A percentile compares a stretch with the other conserved stretches of the same genome.
phyloP scores from a whole-genome alignment of 345 rosid species.

The Hibiscus mutabilis region DNA sequence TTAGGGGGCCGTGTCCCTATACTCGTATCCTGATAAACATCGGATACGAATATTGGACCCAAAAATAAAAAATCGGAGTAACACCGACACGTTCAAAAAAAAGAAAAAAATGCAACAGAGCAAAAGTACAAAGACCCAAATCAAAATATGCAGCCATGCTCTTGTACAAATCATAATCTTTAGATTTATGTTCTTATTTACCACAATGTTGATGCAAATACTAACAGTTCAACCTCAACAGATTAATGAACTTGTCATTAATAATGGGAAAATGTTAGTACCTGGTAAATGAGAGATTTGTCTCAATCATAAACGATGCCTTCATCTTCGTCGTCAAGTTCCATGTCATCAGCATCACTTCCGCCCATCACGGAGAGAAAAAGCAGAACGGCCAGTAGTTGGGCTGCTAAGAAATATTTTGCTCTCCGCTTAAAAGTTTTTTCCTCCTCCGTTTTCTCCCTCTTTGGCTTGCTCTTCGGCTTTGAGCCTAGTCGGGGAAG shows the following conservation, averaged over 20 bases:
- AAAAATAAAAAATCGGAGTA: too few relatives aligned
- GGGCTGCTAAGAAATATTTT: slow-evolving; percentile 69
- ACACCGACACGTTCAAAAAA: too few relatives aligned
- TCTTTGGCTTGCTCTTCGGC: slow-evolving; percentile 63
- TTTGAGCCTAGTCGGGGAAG: slow-evolving; percentile 43
- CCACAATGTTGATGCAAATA: neutral
- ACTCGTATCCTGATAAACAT: too few relatives aligned
- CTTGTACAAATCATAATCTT: too few relatives aligned
- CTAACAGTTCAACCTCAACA: slow-evolving; percentile 2
- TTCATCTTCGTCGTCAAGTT: slow-evolving; percentile 48
- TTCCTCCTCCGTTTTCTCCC: slow-evolving; percentile 81
- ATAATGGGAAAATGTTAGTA: slow-evolving; percentile 8
- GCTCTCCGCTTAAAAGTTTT: slow-evolving; percentile 70
- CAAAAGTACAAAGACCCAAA: too few relatives aligned
- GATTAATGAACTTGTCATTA: neutral
- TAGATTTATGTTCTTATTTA: neutral
- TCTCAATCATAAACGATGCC: slow-evolving; percentile 30
- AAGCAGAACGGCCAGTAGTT: slow-evolving; percentile 65
- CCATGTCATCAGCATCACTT: slow-evolving; percentile 48
- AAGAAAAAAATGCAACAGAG: too few relatives aligned
- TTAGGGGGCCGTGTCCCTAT: too few relatives aligned
- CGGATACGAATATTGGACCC: too few relatives aligned
- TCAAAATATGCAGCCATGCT: too few relatives aligned
- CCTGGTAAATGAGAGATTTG: neutral
- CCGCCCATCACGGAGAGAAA: slow-evolving; percentile 78